Evolutionary conservation across 2,329 filamentous ascomycete species (phyloP), one percentile per base, ranked within the genome.

Genomic region (Nemania sp.): DNA sequence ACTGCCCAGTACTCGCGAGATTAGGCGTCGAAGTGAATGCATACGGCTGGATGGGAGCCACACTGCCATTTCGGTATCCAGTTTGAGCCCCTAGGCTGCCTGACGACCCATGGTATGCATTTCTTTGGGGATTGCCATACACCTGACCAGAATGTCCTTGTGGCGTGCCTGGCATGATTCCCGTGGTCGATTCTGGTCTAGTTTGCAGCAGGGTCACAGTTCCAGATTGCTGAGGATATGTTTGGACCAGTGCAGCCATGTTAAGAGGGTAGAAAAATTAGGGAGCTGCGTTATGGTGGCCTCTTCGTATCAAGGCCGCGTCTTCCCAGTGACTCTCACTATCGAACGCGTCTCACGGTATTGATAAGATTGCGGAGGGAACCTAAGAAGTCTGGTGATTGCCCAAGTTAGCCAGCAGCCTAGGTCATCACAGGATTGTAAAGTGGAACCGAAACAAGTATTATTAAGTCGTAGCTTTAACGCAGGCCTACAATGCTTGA

Each of bases 211-310:
- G 88, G 61, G 86, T 86, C 66, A 86, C 80, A 63, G 88, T 86
- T 72, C 80, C 80, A 68, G 86, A 84, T 74, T 90, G 87, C 75
- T 90, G 86, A 67, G 89, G 83, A 70, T 89, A 89, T 58, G 87
- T 84, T 76, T 93, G 90, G 68, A 92, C 87, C 78, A 93, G 80
- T 73, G 89, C 88, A 78, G 89, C 89, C 90, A 94, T 93, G 62
- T 66, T 67, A 66, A 52, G 57, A 45, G 49, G 57, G 59, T 56
- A 49, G n/a, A n/a, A n/a, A 41, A 51, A 33, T 47, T 50, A 36
- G 51, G 30, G 44, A 37, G 31, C 63, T 49, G 56, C 54, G 41
- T 50, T n/a, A 54, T 49, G n/a, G 55, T 52, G 57, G 59, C 54
- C 54, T 54, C 56, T 58, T 57, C 52, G 53, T 50, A 47, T 55